Conservation (phyloP, 2,329 filamentous ascomycete species). For the Aspergillus sp. region DNA sequence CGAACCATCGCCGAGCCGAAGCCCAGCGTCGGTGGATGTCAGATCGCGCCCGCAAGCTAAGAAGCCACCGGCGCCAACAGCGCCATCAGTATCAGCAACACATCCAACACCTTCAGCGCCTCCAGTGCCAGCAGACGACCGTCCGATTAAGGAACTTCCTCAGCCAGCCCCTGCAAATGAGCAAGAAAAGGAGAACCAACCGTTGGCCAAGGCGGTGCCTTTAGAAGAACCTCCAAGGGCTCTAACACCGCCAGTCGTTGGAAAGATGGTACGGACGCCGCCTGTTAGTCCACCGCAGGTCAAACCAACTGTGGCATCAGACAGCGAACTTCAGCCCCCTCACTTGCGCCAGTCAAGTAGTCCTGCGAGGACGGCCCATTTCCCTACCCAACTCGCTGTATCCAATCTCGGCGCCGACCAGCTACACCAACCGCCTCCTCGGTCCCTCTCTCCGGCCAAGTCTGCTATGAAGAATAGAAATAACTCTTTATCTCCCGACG, state of each 20-base stretch:
- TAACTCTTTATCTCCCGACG: slow-evolving; percentile 38
- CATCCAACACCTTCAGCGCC: neutral
- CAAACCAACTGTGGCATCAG: slow-evolving; percentile 16
- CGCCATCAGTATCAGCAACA: neutral
- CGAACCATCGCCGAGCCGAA: neutral
- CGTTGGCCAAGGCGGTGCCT: neutral
- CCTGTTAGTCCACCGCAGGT: slow-evolving; percentile 22
- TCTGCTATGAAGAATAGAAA: slow-evolving; percentile 60
- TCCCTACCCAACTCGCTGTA: slow-evolving; percentile 53
- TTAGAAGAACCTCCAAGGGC: slow-evolving; percentile 7
- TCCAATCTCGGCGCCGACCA: slow-evolving; percentile 45
- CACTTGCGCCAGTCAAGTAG: slow-evolving; percentile 44
- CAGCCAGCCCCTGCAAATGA: slow-evolving; percentile 23
- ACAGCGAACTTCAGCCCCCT: slow-evolving; percentile 17
- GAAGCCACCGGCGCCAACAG: neutral
- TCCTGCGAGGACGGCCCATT: slow-evolving; percentile 57
- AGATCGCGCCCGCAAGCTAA: neutral
- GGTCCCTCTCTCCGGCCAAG: slow-evolving; percentile 62
- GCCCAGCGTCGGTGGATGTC: neutral
- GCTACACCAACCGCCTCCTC: slow-evolving; percentile 58
- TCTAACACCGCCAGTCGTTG: slow-evolving; percentile 14
- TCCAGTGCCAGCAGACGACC: slow-evolving; percentile 35
- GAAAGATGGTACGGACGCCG: slow-evolving; percentile 14
- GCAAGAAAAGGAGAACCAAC: neutral
- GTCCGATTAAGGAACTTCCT: slow-evolving; percentile 37